These are phyloP conservation scores for Ascoidea asiatica DNA, from an alignment of 805 yeast genomes.

Conservation along the genomic window DNA sequence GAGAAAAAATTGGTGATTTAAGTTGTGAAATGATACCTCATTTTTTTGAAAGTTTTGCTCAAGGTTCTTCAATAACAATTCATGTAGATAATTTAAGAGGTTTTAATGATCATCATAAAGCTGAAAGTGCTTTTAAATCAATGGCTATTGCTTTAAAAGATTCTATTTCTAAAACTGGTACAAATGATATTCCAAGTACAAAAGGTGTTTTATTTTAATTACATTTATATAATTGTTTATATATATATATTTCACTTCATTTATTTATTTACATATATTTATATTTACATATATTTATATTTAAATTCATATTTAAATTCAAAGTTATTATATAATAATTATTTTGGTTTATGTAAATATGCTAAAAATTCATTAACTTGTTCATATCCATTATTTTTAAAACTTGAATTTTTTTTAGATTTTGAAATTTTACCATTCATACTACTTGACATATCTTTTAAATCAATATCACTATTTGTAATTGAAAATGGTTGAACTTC, in stretches of 20 bases:
- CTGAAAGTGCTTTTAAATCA: conserved; percentile 95
- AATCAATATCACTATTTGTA: too few relatives aligned
- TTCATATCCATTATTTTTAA: neutral
- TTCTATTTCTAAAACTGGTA: conserved; percentile 72
- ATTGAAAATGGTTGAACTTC: conserved; percentile 1
- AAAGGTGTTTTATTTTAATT: conserved; percentile 74
- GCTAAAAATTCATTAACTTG: neutral
- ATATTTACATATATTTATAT: too few relatives aligned
- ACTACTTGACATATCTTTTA: too few relatives aligned
- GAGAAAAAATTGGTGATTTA: conserved; percentile 89
- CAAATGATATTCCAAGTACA: conserved; percentile 87
- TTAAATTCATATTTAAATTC: too few relatives aligned
- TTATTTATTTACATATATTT: conserved; percentile 23
- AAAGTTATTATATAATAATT: too few relatives aligned
- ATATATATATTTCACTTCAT: conserved; percentile 22
- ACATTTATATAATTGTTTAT: neutral
- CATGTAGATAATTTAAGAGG: conserved; percentile 95
- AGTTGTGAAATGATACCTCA: conserved; percentile 98
- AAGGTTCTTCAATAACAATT: conserved; percentile 77
- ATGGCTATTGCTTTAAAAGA: conserved; percentile 85
- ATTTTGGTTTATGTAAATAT: neutral
- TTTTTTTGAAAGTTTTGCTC: conserved; percentile 86
- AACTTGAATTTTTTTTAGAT: neutral
- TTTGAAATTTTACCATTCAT: too few relatives aligned
- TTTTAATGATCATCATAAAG: conserved; percentile 88